Evolutionary conservation across 768 basidiomycete species (phyloP).

Genomic region (Leccinum barrowsii): DNA sequence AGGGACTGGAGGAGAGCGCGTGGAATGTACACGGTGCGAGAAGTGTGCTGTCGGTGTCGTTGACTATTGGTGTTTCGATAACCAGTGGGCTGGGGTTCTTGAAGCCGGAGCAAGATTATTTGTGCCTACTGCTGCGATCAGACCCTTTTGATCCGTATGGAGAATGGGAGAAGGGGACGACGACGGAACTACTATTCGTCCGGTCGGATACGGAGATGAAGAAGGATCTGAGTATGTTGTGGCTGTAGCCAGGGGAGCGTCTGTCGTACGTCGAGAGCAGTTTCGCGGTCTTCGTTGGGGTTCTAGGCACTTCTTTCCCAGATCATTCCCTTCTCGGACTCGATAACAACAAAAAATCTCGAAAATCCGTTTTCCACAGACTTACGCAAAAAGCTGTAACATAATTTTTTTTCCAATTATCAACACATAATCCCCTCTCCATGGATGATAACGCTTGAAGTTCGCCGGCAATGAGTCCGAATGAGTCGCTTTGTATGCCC

Average conservation of each 20-base stretch:
- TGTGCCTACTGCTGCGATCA: constrained; percentile 26
- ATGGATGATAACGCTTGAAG: too few relatives aligned
- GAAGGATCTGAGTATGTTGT: constrained; percentile 14
- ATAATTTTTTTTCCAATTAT: too few relatives aligned
- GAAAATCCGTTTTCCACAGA: too few relatives aligned
- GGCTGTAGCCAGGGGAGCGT: constrained; percentile 15
- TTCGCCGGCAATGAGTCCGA: too few relatives aligned
- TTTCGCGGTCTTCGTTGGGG: not conserved
- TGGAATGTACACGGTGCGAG: constrained; percentile 15
- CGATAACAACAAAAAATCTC: too few relatives aligned
- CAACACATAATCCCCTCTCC: too few relatives aligned
- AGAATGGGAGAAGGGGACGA: constrained; percentile 25
- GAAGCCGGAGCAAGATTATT: constrained; percentile 23
- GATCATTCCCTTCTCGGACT: too few relatives aligned
- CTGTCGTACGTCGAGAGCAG: not conserved
- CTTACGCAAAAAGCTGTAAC: too few relatives aligned
- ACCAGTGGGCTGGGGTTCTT: constrained; percentile 22
- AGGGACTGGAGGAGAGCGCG: not conserved
- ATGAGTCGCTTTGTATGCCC: too few relatives aligned
- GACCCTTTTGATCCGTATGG: constrained; percentile 29
- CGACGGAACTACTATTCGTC: constrained; percentile 27
- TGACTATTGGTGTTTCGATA: constrained; percentile 33
- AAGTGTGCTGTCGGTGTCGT: constrained; percentile 27
- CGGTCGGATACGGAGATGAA: constrained; percentile 17
- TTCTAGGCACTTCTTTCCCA: not conserved